Conservation (phyloP, 2,329 filamentous ascomycete genomes). For the Monilinia fructicola region DNA sequence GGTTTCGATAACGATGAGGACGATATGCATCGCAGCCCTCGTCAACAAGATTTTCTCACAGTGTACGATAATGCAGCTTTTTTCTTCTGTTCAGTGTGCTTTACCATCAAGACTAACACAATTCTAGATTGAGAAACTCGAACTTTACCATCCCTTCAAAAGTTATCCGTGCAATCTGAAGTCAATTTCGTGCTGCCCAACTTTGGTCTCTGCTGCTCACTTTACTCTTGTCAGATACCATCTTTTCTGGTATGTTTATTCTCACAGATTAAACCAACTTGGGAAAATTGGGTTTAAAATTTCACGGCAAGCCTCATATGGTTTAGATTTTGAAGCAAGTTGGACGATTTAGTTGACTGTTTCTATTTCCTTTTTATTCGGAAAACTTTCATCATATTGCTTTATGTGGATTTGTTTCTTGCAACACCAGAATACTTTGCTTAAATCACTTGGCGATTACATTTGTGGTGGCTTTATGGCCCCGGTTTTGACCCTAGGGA, state of each 20-base stretch:
- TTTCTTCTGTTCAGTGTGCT: not conserved
- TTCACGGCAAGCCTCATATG: conserved; percentile 23
- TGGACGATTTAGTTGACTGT: conserved; percentile 26
- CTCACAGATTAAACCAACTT: conserved; percentile 18
- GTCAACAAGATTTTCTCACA: conserved; percentile 27
- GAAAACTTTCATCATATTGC: conserved; percentile 9
- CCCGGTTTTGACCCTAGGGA: conserved; percentile 23
- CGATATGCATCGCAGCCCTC: conserved; percentile 20
- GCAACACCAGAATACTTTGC: conserved; percentile 16
- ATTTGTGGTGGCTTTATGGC: conserved; percentile 23
- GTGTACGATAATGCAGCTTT: conserved; percentile 24
- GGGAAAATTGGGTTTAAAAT: conserved; percentile 21
- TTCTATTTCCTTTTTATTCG: conserved; percentile 17
- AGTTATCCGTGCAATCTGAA: conserved; percentile 18
- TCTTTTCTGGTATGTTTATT: conserved; percentile 22
- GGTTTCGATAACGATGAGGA: conserved; percentile 29
- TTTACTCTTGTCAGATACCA: conserved; percentile 15
- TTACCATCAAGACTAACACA: not conserved
- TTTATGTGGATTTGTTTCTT: conserved; percentile 10
- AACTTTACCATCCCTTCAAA: conserved; percentile 5
- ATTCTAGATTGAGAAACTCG: conserved; percentile 16
- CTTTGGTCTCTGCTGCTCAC: conserved; percentile 10
- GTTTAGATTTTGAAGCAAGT: conserved; percentile 27
- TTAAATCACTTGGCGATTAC: conserved; percentile 7
- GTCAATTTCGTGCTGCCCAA: conserved; percentile 16